Conservation (phyloP, 192 early-diverging fungal genomes). For the Allomyces macrogynus region DNA sequence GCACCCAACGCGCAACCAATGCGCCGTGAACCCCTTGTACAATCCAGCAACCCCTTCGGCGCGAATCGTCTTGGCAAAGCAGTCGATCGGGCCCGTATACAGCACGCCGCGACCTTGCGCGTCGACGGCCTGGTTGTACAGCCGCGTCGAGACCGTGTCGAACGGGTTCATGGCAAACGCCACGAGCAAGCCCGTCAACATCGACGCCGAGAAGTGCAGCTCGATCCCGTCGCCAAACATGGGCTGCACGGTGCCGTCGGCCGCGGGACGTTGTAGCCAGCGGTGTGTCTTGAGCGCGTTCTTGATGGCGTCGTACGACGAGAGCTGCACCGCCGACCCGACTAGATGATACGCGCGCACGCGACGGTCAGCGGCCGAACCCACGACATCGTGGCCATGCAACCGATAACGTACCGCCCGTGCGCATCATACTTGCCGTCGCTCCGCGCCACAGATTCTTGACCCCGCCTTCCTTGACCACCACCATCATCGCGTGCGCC, state of each 20-base stretch:
- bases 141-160: constrained; percentile 80
- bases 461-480: constrained; percentile 51
- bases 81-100: constrained; percentile 67
- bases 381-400: too few species aligned
- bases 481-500: constrained; percentile 34
- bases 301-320: constrained; percentile 73
- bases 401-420: constrained; percentile 18
- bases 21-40: constrained; percentile 81
- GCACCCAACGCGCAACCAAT: constrained; percentile 77
- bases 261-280: not conserved
- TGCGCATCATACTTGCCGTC: constrained; percentile 72
- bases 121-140: constrained; percentile 68
- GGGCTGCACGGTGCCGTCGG: constrained; percentile 15
- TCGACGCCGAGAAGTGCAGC: constrained; percentile 53
- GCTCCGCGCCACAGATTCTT: constrained; percentile 68
- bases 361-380: too few species aligned
- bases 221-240: constrained; percentile 31
- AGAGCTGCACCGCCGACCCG: constrained; percentile 75
- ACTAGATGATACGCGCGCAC: constrained; percentile 8
- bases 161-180: constrained; percentile 92
- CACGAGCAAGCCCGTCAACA: constrained; percentile 66
- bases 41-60: constrained; percentile 65
- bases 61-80: constrained; percentile 60
- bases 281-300: constrained; percentile 16
- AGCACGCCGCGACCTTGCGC: constrained; percentile 42